Conservation (phyloP, 129 eudicot genomes). For the Helianthus tuberosus region DNA sequence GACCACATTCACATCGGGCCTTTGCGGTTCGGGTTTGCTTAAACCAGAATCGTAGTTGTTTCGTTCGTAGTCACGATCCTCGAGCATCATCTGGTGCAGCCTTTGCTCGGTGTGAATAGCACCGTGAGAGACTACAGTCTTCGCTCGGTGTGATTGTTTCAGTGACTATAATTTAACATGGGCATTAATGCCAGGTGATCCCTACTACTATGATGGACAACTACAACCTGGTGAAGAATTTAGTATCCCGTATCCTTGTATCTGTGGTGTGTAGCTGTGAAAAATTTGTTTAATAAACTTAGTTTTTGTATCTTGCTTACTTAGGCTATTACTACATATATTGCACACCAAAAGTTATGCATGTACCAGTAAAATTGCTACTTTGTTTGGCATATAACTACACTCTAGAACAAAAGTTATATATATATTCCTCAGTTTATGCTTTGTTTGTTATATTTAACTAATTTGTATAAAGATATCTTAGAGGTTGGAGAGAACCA, state of each 20-base stretch:
- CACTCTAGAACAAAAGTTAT: too few species aligned
- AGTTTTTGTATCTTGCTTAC: too few species aligned
- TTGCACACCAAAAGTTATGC: too few species aligned
- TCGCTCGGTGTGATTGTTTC: background rate
- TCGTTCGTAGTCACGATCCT: constrained; percentile 74
- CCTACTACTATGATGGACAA: constrained; percentile 67
- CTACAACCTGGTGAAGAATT: constrained; percentile 72
- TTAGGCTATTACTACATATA: too few species aligned
- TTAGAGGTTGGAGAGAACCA: constrained; percentile 73
- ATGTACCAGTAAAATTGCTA: too few species aligned
- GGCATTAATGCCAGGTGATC: constrained; percentile 50
- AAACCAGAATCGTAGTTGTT: constrained; percentile 26
- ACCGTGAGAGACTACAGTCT: too few species aligned
- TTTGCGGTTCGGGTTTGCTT: constrained; percentile 37
- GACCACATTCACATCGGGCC: too few species aligned
- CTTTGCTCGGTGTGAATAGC: constrained; percentile 76
- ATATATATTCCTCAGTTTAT: background rate
- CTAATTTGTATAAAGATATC: constrained; percentile 52
- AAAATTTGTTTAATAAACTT: background rate
- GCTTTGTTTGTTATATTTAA: constrained; percentile 36
- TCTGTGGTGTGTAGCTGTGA: constrained; percentile 4
- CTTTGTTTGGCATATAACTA: too few species aligned
- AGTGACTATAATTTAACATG: constrained; percentile 4
- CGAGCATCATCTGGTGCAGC: constrained; percentile 96
- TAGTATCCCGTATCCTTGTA: constrained; percentile 93